phyloP scores from a whole-genome alignment of 2,329 filamentous ascomycete genomes.

The Exserohilum turcica region DNA sequence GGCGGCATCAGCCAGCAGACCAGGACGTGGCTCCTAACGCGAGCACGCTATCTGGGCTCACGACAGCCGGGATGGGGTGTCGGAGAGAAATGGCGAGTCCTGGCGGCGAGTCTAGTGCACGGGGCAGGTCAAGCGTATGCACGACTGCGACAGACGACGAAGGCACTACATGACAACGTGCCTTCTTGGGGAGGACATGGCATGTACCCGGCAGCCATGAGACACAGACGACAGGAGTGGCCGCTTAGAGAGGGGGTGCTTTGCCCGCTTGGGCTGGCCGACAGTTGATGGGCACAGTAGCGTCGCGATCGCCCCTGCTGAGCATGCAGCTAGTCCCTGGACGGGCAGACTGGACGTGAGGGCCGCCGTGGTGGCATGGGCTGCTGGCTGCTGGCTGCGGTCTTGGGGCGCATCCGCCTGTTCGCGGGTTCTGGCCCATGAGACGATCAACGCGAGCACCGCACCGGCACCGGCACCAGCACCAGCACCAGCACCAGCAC shows the following conservation, averaged over 20 bases:
- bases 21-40: slow-evolving; percentile 30
- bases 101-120: slow-evolving; percentile 20
- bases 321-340: slow-evolving; percentile 26
- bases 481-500: neutral
- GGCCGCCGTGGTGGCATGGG: slow-evolving; percentile 37
- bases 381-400: too few relatives aligned
- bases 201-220: slow-evolving; percentile 35
- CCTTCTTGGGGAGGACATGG: slow-evolving; percentile 27
- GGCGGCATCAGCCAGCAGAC: slow-evolving; percentile 38
- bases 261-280: slow-evolving; percentile 33
- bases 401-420: slow-evolving; percentile 33
- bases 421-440: slow-evolving; percentile 44
- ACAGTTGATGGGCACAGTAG: slow-evolving; percentile 35
- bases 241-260: slow-evolving; percentile 25
- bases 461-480: slow-evolving; percentile 15
- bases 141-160: slow-evolving; percentile 31
- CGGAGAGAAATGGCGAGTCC: slow-evolving; percentile 29
- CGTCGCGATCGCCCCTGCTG: slow-evolving; percentile 40
- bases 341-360: slow-evolving; percentile 25
- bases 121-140: slow-evolving; percentile 37
- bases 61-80: slow-evolving; percentile 22
- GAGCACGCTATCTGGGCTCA: slow-evolving; percentile 29
- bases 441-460: slow-evolving; percentile 39
- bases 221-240: slow-evolving; percentile 31
- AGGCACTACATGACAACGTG: slow-evolving; percentile 22